Evolutionary conservation across 306 rosid species (phyloP).

Genomic region (Pachyrhizus erosus): DNA sequence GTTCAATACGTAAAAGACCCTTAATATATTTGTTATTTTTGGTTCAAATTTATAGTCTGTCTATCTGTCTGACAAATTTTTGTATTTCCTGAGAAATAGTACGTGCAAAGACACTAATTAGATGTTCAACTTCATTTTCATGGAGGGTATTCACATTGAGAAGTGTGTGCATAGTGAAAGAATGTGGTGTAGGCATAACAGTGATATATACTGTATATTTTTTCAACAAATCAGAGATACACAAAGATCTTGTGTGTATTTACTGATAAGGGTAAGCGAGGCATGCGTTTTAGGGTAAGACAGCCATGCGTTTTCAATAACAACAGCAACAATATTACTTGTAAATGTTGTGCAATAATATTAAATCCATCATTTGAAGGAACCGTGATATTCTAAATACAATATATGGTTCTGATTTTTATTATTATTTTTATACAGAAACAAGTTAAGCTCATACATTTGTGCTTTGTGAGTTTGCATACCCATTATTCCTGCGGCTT

Average conservation of each 20-base stretch:
- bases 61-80: neutral
- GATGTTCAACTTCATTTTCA: neutral
- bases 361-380: neutral
- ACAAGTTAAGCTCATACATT: neutral
- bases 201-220: neutral
- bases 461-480: neutral
- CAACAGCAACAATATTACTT: neutral
- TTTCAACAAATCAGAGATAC: neutral
- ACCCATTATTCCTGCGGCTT: neutral
- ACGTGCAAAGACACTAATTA: neutral
- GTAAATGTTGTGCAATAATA: neutral
- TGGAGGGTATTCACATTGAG: neutral
- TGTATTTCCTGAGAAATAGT: neutral
- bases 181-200: neutral
- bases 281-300: neutral
- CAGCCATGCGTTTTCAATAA: neutral
- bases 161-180: neutral
- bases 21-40: neutral
- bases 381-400: neutral
- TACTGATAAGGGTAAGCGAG: neutral
- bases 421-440: neutral
- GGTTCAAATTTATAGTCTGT: neutral
- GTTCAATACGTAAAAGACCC: neutral
- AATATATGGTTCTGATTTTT: neutral
- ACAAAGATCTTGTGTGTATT: too few relatives aligned